These are phyloP conservation scores for Russula compacta DNA, from an alignment of 768 basidiomycete genomes.

Conservation along the genomic window DNA sequence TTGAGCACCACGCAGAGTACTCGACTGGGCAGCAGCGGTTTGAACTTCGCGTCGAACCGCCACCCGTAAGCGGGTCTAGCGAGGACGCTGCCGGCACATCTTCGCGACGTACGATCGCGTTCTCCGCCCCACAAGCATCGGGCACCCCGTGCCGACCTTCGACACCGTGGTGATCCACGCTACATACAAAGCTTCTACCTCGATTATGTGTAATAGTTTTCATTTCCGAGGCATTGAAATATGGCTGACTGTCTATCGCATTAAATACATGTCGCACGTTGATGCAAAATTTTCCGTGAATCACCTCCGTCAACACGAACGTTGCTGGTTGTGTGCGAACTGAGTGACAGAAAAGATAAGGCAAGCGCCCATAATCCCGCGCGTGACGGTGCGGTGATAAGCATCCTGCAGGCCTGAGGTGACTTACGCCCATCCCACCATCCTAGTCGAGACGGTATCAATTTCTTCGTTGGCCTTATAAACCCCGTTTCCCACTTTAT, in stretches of 20 bases:
- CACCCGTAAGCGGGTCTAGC: background rate
- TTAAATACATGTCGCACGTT: background rate
- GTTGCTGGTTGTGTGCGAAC: conserved; percentile 4
- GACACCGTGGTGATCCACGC: background rate
- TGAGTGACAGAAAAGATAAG: background rate
- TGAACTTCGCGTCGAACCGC: conserved; percentile 2
- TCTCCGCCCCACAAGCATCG: conserved; percentile 1
- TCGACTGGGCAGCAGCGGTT: conserved; percentile 4
- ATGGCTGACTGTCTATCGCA: background rate
- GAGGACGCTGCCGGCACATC: conserved; percentile 4
- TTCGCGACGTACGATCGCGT: conserved; percentile 6
- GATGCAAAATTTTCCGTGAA: background rate
- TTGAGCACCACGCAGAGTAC: conserved; percentile 5
- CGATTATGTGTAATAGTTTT: background rate
- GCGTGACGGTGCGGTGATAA: conserved; percentile 2
- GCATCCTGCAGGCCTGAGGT: background rate
- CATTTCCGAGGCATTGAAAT: background rate
- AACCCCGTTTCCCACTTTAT: background rate
- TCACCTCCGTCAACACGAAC: background rate
- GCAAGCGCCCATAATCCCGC: conserved; percentile 2
- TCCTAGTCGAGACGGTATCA: background rate
- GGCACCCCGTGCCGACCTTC: background rate
- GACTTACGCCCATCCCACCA: background rate
- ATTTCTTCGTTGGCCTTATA: background rate
- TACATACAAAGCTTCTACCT: background rate